phyloP scores from a whole-genome alignment of 768 basidiomycete species.

The Collybia nuda region DNA sequence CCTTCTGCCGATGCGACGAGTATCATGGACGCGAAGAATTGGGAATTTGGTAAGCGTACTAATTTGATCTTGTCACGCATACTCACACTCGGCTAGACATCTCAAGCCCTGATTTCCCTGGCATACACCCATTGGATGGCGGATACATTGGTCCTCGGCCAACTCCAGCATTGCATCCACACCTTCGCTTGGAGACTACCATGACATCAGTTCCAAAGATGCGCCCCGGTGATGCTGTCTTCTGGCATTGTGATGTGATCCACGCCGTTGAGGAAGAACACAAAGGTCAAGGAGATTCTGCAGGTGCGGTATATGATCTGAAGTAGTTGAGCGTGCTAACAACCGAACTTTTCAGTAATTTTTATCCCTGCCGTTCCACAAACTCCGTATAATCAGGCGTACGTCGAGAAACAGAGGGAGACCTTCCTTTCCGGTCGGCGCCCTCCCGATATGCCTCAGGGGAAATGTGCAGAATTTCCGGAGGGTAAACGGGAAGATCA shows the following conservation, averaged over 20 bases:
- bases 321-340: slow-evolving; percentile 2
- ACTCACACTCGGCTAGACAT: slow-evolving; percentile 33
- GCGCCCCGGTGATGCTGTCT: slow-evolving; percentile 74
- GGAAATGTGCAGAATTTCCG: slow-evolving; percentile 27
- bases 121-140: slow-evolving; percentile 38
- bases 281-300: slow-evolving; percentile 53
- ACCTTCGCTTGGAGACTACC: slow-evolving; percentile 58
- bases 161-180: slow-evolving; percentile 60
- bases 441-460: slow-evolving; percentile 71
- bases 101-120: slow-evolving; percentile 50
- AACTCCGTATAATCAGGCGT: slow-evolving; percentile 59
- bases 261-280: slow-evolving; percentile 54
- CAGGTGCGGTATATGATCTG: slow-evolving; percentile 33
- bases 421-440: slow-evolving; percentile 58
- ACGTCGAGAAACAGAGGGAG: slow-evolving; percentile 61
- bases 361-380: slow-evolving; percentile 75
- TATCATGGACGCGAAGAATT: slow-evolving; percentile 46
- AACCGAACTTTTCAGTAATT: slow-evolving; percentile 47
- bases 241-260: slow-evolving; percentile 69
- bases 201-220: slow-evolving; percentile 76
- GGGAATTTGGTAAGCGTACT: slow-evolving; percentile 44
- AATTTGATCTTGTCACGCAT: neutral
- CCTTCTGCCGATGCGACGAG: slow-evolving; percentile 38
- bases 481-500: slow-evolving; percentile 3
- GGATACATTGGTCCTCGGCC: slow-evolving; percentile 46